Percentiles rank a stretch among this genome's conserved stretches.
phyloP scores from a whole-genome alignment of 1,284 basidiomycete genomes.

The Naganishia sp. region DNA sequence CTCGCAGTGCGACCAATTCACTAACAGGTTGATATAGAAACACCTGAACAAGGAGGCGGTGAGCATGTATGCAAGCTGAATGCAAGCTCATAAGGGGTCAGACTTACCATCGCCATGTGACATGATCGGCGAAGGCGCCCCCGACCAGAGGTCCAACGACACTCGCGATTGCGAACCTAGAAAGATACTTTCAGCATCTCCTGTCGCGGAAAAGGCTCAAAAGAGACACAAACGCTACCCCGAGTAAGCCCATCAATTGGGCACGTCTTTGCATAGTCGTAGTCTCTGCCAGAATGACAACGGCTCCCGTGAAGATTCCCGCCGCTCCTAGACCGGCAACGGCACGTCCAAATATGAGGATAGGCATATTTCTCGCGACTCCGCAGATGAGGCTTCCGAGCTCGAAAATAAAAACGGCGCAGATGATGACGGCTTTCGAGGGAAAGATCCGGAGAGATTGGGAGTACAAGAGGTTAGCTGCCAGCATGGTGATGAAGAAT shows the following conservation, averaged over 20 bases:
- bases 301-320: conserved; percentile 55
- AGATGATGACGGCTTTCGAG: conserved; percentile 53
- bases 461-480: conserved; percentile 53
- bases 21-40: conserved; percentile 54
- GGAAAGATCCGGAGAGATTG: conserved; percentile 54
- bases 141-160: conserved; percentile 55
- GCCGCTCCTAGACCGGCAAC: conserved; percentile 58
- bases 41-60: conserved; percentile 35
- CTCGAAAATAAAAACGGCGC: conserved; percentile 57
- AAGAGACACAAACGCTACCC: conserved; percentile 8
- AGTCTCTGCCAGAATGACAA: conserved; percentile 23
- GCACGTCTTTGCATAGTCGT: conserved; percentile 21
- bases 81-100: not conserved
- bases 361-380: conserved; percentile 56
- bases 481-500: conserved; percentile 50
- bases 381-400: conserved; percentile 60
- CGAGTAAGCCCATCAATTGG: conserved; percentile 18
- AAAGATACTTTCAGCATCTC: not conserved
- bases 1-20: not conserved
- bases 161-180: conserved; percentile 52
- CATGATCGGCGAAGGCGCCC: conserved; percentile 55
- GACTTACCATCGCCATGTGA: conserved; percentile 48
- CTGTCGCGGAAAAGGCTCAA: too few species aligned
- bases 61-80: not conserved
- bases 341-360: conserved; percentile 58